Conservation (phyloP, 345 rosid species). For the Excoecaria cochinchinensis region DNA sequence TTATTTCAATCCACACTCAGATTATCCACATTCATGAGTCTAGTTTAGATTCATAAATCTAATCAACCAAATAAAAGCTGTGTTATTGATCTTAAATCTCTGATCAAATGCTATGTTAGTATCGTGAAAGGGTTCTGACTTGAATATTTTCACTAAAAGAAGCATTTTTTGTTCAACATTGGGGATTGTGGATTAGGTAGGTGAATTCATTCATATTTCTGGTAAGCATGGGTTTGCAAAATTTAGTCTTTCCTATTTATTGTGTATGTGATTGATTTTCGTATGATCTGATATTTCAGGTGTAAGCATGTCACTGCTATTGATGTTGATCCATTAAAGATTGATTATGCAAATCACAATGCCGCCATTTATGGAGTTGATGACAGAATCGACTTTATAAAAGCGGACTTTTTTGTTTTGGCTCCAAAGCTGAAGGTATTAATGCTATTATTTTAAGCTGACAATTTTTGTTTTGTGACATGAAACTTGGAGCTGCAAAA, state of each 20-base stretch:
- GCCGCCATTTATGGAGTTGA: slow-evolving; percentile 77
- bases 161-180: background rate
- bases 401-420: slow-evolving; percentile 71
- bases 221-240: background rate
- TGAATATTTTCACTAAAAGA: background rate
- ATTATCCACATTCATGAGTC: background rate
- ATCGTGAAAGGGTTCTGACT: background rate
- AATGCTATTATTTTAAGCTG: background rate
- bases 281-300: slow-evolving; percentile 45
- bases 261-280: slow-evolving; percentile 11
- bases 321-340: slow-evolving; percentile 79
- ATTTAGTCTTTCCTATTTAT: background rate
- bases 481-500: slow-evolving; percentile 2
- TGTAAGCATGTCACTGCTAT: slow-evolving; percentile 67
- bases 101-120: background rate
- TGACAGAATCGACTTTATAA: slow-evolving; percentile 72
- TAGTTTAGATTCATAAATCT: background rate
- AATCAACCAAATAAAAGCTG: background rate
- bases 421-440: slow-evolving; percentile 73
- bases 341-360: slow-evolving; percentile 75
- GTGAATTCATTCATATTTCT: background rate
- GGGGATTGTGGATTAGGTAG: background rate
- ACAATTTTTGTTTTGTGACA: slow-evolving; percentile 3
- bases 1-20: background rate
- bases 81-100: background rate